Percentiles rank a stretch among this genome's conserved stretches.
These are phyloP conservation scores for Picea abies DNA, from an alignment of 83 land plant genomes.

Conservation along the genomic window DNA sequence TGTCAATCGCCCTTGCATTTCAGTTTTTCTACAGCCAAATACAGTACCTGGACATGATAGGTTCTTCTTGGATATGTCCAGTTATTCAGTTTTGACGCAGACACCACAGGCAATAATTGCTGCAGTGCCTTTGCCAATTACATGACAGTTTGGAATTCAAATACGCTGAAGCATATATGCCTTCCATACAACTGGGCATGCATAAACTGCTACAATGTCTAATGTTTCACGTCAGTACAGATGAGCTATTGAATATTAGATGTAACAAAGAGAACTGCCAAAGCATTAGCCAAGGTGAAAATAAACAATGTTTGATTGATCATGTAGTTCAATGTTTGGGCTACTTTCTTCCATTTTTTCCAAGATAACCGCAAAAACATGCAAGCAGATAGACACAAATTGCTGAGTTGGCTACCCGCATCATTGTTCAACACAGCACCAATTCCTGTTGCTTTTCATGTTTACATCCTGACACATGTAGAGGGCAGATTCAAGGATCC, in stretches of 20 bases:
- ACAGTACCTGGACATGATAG: not conserved
- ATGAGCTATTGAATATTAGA: too few relatives aligned
- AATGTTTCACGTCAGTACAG: not conserved
- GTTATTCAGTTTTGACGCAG: not conserved
- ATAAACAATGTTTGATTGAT: not conserved
- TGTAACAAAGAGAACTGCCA: not conserved
- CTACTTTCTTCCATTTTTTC: not conserved
- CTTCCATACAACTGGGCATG: not conserved
- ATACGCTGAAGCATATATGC: not conserved
- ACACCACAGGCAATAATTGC: not conserved
- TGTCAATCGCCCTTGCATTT: not conserved
- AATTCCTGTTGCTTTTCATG: not conserved
- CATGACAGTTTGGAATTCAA: not conserved
- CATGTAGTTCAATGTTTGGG: not conserved
- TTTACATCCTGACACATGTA: not conserved
- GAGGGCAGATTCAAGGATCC: not conserved
- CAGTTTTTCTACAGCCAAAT: too few relatives aligned
- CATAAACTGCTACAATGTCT: not conserved
- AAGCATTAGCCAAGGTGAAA: not conserved
- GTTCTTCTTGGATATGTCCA: not conserved
- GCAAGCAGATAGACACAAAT: not conserved
- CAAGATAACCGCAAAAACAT: constrained; percentile 1
- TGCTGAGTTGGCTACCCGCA: not conserved
- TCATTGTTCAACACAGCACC: not conserved
- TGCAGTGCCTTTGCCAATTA: not conserved